These are phyloP conservation scores for Brassica incana DNA, from an alignment of 345 rosid genomes.

Conservation along the genomic window DNA sequence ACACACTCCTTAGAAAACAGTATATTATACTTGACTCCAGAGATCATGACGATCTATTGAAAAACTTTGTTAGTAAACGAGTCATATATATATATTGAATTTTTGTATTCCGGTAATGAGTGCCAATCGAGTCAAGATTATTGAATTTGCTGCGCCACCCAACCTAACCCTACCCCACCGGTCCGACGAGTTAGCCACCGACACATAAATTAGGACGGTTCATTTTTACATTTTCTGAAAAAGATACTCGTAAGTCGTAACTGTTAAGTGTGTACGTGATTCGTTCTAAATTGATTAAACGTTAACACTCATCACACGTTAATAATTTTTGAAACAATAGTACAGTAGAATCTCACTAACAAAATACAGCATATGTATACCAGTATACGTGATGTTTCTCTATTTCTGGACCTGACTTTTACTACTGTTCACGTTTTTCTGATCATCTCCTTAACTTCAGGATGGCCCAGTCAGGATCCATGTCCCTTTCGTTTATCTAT, in stretches of 20 bases:
- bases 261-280: neutral
- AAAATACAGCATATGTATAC: neutral
- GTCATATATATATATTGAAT: neutral
- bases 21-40: no score
- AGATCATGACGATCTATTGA: no score
- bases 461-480: neutral
- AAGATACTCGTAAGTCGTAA: neutral
- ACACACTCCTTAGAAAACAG: no score
- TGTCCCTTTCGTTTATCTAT: slow-evolving; percentile 20
- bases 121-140: neutral
- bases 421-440: neutral
- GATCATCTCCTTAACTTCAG: no score
- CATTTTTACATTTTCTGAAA: slow-evolving; percentile 7
- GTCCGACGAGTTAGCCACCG: slow-evolving; percentile 20
- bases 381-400: neutral
- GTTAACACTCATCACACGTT: neutral
- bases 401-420: neutral
- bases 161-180: slow-evolving; percentile 31
- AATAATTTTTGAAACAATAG: neutral
- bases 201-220: slow-evolving; percentile 28
- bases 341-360: neutral
- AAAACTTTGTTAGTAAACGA: neutral
- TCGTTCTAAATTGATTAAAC: neutral
- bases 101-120: neutral
- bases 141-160: slow-evolving; percentile 26